A percentile compares a stretch with the other conserved stretches of the same genome.
Conservation (phyloP, 2,329 filamentous ascomycete species). For the Ophidiomyces ophidiicola region DNA sequence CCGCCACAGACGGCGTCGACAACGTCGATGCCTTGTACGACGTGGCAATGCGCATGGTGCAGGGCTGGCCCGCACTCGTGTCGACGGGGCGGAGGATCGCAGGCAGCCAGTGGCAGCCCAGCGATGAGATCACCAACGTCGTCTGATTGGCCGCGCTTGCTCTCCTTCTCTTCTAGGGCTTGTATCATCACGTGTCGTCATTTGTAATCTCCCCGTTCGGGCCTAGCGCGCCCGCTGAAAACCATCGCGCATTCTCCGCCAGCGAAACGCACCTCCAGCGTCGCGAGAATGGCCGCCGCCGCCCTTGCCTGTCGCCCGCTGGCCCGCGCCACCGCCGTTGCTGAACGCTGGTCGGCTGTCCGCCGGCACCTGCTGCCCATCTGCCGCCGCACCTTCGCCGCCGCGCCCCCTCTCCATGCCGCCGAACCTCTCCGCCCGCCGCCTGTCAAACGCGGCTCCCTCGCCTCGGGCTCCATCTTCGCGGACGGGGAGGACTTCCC, state of each 20-base stretch:
- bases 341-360: too few species aligned
- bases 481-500: constrained; percentile 25
- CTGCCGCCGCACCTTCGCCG: constrained; percentile 14
- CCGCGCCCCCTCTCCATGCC: constrained; percentile 10
- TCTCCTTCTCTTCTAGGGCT: constrained; percentile 1
- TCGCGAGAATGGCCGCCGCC: constrained; percentile 28
- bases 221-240: neutral
- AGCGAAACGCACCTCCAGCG: constrained; percentile 1
- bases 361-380: constrained; percentile 13
- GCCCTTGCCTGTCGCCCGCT: constrained; percentile 29
- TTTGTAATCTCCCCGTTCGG: neutral
- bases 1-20: constrained; percentile 6
- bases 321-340: too few species aligned
- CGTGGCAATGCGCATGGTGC: neutral
- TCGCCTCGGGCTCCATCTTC: constrained; percentile 32
- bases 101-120: neutral
- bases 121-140: neutral
- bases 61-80: neutral
- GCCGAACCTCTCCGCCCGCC: constrained; percentile 10
- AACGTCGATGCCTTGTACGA: neutral
- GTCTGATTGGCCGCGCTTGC: neutral
- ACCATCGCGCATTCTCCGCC: neutral
- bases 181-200: too few species aligned
- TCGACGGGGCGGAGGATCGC: neutral
- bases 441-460: constrained; percentile 23